phyloP scores from a whole-genome alignment of 106 monocot genomes.

The Allium cepa region DNA sequence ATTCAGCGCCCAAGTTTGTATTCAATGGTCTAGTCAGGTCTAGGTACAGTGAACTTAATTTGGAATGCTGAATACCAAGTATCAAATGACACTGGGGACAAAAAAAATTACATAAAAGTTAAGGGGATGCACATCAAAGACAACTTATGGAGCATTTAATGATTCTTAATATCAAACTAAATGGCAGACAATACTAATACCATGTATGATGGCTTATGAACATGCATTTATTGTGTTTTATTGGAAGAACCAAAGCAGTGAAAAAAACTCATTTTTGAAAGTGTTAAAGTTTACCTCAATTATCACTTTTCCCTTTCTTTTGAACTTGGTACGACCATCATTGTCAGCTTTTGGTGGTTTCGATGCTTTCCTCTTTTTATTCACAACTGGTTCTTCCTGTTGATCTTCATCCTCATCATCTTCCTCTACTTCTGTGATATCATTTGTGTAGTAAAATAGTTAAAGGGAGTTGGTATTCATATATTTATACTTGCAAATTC shows the following conservation, averaged over 20 bases:
- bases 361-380: slow-evolving; percentile 24
- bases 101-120: neutral
- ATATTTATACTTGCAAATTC: neutral
- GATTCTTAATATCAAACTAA: neutral
- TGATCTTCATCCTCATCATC: slow-evolving; percentile 21
- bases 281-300: slow-evolving; percentile 29
- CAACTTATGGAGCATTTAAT: neutral
- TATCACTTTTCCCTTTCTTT: slow-evolving; percentile 41
- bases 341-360: slow-evolving; percentile 8
- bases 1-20: neutral
- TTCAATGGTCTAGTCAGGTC: no score
- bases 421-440: neutral
- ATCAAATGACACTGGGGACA: no score
- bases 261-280: neutral
- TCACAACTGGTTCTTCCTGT: slow-evolving; percentile 8
- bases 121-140: neutral
- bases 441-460: slow-evolving; percentile 7
- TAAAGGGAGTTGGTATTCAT: neutral
- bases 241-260: neutral
- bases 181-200: no score
- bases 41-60: no score
- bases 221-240: no score
- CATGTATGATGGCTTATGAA: no score
- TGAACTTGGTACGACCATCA: slow-evolving; percentile 14
- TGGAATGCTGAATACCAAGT: no score